Base-by-base conservation (phyloP, 1,284 basidiomycete species). In the Cryptococcus wingfieldii region DNA sequence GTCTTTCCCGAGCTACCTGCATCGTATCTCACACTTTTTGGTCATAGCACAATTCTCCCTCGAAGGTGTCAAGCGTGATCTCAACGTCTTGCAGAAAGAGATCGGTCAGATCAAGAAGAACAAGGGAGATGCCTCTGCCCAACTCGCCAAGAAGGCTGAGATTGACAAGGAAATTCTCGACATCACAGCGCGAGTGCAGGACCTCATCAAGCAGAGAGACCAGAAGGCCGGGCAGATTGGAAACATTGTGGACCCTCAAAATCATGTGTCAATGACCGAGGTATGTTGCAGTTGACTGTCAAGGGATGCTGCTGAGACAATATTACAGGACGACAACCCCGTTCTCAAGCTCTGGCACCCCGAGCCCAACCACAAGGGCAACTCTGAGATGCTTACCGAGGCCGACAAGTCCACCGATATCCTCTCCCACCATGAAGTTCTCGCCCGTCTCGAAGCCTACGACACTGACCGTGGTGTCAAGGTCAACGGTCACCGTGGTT, bases 381-480 rank as follows among this genome's bases (percentile, higher is more conserved):
- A 76, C 66, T 72, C 68, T 50, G 67, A 60, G 4, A 67, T 69
- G 43, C 60, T 77, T 61, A 79, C 77, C 68, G 81, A 75, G 54
- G 83, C 79, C 66, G 84, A 85, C 71, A 84, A 81, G 78, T 64
- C 69, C 13, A 78, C 81, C 8, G 86, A 84, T 54, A 91, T 98
- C 72, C 83, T 98, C 76, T 87, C 93, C 38, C 95, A 99, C 77
- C 94, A 98, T 75, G 94, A 98, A 79, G 93, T 98, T 44, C 83
- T 98, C 60, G 84, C 93, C 57, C 84, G 93, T 48, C 80, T 98
- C 38, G 93, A 97, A 70, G 90, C 90, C 6, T 94, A 95, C 82
- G 96, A 98, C 77, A 86, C 94, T 46, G 95, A 98, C 74, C 84
- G 96, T 75, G 95, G 90, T 50, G 83, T 88, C 51, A 98, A 98